A percentile compares a stretch with the other conserved stretches of the same genome.
Conservation (phyloP, 148 eudicot genomes). For the Silene latifolia region DNA sequence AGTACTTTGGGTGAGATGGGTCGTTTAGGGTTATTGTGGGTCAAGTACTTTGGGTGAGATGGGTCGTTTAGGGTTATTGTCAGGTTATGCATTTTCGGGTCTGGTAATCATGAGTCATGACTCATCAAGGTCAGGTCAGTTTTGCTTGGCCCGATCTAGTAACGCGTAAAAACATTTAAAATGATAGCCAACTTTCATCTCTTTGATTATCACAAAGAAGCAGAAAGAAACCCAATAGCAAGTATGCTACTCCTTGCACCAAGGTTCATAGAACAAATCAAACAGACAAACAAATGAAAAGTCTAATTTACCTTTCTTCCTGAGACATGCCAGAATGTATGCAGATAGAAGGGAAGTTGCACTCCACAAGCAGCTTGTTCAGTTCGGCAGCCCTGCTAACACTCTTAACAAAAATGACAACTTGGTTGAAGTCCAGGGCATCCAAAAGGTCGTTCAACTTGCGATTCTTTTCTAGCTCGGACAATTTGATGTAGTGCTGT, state of each 20-base stretch:
- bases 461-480: slow-evolving; percentile 87
- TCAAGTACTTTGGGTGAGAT: no score
- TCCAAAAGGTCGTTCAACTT: slow-evolving; percentile 92
- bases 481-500: slow-evolving; percentile 94
- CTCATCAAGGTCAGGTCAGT: no score
- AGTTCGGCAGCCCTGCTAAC: slow-evolving; percentile 88
- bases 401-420: slow-evolving; percentile 94
- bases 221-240: background rate
- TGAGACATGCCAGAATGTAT: slow-evolving; percentile 99
- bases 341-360: slow-evolving; percentile 96
- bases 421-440: slow-evolving; percentile 97
- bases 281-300: background rate
- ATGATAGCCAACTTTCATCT: background rate
- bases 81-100: no score
- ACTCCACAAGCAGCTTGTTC: slow-evolving; percentile 89
- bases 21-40: no score
- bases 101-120: no score
- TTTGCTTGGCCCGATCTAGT: background rate
- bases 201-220: background rate
- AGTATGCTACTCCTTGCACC: no score
- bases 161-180: background rate
- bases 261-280: background rate
- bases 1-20: no score
- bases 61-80: no score
- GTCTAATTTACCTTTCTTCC: slow-evolving; percentile 70